A percentile compares a stretch with the other conserved stretches of the same genome.
Conservation (phyloP, 176 grass and related monocot species). For the Ensete ventricosum region DNA sequence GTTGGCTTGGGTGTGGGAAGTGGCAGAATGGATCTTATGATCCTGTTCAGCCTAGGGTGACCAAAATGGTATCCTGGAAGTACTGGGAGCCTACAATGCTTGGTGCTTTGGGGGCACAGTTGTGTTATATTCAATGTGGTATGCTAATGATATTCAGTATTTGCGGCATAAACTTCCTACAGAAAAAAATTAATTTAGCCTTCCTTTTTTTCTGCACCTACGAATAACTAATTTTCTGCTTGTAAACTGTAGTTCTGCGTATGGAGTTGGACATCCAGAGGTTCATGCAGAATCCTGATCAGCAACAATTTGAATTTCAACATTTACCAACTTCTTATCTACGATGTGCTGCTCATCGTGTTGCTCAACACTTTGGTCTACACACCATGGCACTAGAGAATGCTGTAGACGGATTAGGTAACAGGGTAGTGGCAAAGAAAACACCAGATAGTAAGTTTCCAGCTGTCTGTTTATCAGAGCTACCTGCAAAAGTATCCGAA, state of each 20-base stretch:
- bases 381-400: conserved; percentile 18
- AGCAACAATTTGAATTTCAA: conserved; percentile 38
- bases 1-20: no score
- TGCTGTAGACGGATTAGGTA: conserved; percentile 10
- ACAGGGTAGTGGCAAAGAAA: conserved; percentile 30
- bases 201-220: neutral
- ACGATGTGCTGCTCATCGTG: conserved; percentile 17
- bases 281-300: conserved; percentile 27
- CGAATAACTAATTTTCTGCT: neutral
- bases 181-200: no score
- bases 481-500: conserved; percentile 22
- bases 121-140: no score
- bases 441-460: conserved; percentile 26
- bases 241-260: conserved; percentile 23
- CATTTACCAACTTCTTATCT: conserved; percentile 28
- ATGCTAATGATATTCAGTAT: no score
- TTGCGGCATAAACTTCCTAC: no score
- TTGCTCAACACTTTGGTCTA: conserved; percentile 37
- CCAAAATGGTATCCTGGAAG: no score
- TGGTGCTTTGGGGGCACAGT: no score
- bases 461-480: conserved; percentile 26
- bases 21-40: no score
- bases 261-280: conserved; percentile 37
- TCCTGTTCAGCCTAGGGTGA: no score
- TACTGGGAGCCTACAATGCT: no score